Percentiles rank a stretch among this genome's conserved stretches.
Evolutionary conservation across 805 yeast genomes (phyloP).

Genomic region (Nakazawaea sp.): DNA sequence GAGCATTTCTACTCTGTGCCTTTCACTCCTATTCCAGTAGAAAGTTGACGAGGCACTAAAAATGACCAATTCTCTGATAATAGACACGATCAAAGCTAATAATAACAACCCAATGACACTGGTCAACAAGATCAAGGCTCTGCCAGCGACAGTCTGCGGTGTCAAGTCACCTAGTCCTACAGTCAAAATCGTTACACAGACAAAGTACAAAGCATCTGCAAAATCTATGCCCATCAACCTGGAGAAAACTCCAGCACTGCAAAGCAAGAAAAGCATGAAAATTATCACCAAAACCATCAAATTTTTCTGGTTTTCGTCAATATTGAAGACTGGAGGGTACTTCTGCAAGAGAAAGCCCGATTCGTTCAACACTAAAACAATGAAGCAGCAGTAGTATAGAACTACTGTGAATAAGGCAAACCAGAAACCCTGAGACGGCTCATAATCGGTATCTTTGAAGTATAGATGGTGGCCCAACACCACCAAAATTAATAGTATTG

Average conservation of each 20-base stretch:
- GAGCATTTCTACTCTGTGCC: constrained; percentile 30
- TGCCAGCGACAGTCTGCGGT: constrained; percentile 46
- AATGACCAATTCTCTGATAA: constrained; percentile 59
- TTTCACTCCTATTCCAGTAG: constrained; percentile 60
- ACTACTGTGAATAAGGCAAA: constrained; percentile 61
- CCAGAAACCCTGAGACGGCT: constrained; percentile 67
- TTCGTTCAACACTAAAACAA: constrained; percentile 48
- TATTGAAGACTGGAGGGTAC: constrained; percentile 67
- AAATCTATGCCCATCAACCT: constrained; percentile 38
- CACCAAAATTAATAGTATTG: constrained; percentile 43
- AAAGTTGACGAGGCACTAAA: constrained; percentile 57
- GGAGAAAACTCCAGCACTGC: constrained; percentile 61
- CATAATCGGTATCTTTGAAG: constrained; percentile 17
- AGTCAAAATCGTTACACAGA: constrained; percentile 68
- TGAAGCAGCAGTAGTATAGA: constrained; percentile 53
- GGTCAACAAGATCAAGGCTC: constrained; percentile 54
- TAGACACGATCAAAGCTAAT: constrained; percentile 67
- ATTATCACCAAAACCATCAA: constrained; percentile 66
- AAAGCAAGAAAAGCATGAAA: constrained; percentile 60
- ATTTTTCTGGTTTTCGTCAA: constrained; percentile 60
- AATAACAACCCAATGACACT: constrained; percentile 65
- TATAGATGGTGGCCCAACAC: constrained; percentile 27
- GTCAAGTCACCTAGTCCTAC: constrained; percentile 75
- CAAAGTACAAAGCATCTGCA: constrained; percentile 67
- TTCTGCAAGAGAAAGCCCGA: constrained; percentile 50